These are phyloP conservation scores for Quercus berberidifolia DNA, from an alignment of 306 rosid species.

Conservation along the genomic window DNA sequence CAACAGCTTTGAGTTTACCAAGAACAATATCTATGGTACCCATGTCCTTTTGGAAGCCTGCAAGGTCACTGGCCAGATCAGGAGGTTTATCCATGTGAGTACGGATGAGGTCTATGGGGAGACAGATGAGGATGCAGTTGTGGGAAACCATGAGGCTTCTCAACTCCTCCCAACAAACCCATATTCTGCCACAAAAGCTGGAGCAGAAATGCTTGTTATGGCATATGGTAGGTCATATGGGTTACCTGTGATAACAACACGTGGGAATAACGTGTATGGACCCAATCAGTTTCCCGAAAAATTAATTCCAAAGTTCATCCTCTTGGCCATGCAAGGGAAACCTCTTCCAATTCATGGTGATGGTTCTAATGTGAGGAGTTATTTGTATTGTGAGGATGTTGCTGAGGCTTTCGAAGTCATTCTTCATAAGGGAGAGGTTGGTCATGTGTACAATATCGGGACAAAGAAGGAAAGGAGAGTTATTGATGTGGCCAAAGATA, in stretches of 20 bases:
- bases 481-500: constrained; percentile 80
- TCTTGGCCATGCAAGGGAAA: constrained; percentile 82
- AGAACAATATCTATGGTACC: constrained; percentile 91
- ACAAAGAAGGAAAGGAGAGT: constrained; percentile 87
- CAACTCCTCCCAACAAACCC: constrained; percentile 93
- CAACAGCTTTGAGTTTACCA: constrained; percentile 90
- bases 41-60: constrained; percentile 91
- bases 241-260: constrained; percentile 82
- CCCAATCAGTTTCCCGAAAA: constrained; percentile 92
- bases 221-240: constrained; percentile 92
- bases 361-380: constrained; percentile 91
- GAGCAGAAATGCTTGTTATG: constrained; percentile 97
- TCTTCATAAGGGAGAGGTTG: constrained; percentile 94
- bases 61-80: constrained; percentile 88
- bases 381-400: constrained; percentile 86
- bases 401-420: constrained; percentile 92
- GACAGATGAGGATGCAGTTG: constrained; percentile 89
- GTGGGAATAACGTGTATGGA: constrained; percentile 91
- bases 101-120: constrained; percentile 96
- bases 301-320: constrained; percentile 86
- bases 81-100: constrained; percentile 90
- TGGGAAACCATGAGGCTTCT: constrained; percentile 92
- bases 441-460: constrained; percentile 89
- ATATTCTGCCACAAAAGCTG: constrained; percentile 91
- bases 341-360: constrained; percentile 92